Evolutionary conservation across 2,329 filamentous ascomycete genomes (phyloP).

Genomic region (Pseudogymnoascus sp.): DNA sequence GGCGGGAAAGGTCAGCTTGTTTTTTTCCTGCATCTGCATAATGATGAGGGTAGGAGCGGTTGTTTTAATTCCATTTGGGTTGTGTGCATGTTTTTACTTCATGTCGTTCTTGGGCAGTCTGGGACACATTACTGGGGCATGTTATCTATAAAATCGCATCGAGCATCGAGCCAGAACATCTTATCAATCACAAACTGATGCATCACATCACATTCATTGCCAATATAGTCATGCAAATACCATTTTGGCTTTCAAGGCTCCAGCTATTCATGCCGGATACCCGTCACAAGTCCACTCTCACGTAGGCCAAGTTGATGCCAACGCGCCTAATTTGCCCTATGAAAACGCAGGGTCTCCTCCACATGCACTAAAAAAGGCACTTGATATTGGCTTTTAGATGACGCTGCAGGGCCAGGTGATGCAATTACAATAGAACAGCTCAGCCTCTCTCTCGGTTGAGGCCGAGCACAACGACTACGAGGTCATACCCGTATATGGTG

Average conservation of each 20-base stretch:
- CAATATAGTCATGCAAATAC: background rate
- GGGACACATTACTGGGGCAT: background rate
- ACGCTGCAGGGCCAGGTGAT: background rate
- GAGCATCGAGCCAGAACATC: background rate
- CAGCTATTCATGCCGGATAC: background rate
- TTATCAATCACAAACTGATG: background rate
- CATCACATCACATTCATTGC: background rate
- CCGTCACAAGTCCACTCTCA: constrained; percentile 6
- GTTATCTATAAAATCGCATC: background rate
- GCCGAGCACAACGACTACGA: background rate
- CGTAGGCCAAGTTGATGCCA: background rate
- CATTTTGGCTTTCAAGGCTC: background rate
- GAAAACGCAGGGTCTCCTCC: background rate
- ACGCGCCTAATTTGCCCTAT: background rate
- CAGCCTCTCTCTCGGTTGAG: background rate
- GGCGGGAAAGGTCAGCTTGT: background rate
- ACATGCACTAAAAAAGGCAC: background rate
- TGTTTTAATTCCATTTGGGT: background rate
- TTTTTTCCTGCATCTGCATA: background rate
- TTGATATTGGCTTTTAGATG: background rate
- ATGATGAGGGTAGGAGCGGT: background rate
- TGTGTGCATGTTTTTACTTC: background rate
- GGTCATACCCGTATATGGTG: background rate
- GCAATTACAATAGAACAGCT: constrained; percentile 2
- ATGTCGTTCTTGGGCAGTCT: background rate